A percentile compares a stretch with the other conserved stretches of the same genome.
phyloP scores from a whole-genome alignment of 1,139 yeast species.

The Yamadazyma jaroonii region DNA sequence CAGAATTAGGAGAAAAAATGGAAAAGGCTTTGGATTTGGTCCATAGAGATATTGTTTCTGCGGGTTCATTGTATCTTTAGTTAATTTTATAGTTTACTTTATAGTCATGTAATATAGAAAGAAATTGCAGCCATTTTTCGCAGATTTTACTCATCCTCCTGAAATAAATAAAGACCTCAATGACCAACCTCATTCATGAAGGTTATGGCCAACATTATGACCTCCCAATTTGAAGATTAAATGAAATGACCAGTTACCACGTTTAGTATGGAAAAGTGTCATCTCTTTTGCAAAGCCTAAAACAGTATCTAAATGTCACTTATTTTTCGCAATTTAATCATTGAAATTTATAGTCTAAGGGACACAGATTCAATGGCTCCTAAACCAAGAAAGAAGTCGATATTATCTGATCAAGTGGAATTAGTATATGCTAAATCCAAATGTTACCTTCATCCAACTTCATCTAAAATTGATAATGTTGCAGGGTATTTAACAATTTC shows the following conservation, averaged over 20 bases:
- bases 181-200: too few species aligned
- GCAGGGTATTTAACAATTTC: slow-evolving; percentile 72
- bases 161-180: too few species aligned
- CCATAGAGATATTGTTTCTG: slow-evolving; percentile 95
- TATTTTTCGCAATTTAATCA: not conserved
- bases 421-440: slow-evolving; percentile 60
- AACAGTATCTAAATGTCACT: too few species aligned
- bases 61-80: slow-evolving; percentile 83
- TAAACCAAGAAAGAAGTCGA: slow-evolving; percentile 7
- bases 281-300: too few species aligned
- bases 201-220: too few species aligned
- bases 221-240: too few species aligned
- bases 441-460: slow-evolving; percentile 80
- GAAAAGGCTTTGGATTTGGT: slow-evolving; percentile 78
- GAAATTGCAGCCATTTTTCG: too few species aligned
- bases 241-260: too few species aligned
- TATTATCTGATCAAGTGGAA: slow-evolving; percentile 29
- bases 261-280: too few species aligned
- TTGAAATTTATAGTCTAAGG: not conserved
- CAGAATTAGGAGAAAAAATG: slow-evolving; percentile 84
- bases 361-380: slow-evolving; percentile 2
- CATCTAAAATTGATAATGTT: slow-evolving; percentile 69
- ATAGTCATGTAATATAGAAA: too few species aligned
- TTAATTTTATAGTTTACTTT: not conserved
- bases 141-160: too few species aligned